phyloP scores from a whole-genome alignment of 305 asterid species.

The Solanum hybrid region DNA sequence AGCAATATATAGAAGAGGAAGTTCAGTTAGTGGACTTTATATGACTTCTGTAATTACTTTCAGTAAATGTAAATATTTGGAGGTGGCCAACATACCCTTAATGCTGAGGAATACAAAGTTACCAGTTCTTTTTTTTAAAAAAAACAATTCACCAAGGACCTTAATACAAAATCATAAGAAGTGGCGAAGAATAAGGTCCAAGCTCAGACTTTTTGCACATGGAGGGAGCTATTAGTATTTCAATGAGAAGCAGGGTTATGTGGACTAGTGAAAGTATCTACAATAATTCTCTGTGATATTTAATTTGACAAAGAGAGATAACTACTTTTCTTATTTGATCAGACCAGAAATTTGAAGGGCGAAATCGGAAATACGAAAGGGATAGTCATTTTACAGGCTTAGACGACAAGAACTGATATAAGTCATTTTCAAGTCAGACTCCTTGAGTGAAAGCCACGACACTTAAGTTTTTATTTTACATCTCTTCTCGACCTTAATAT shows the following conservation, averaged over 20 bases:
- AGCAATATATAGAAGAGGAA: background rate
- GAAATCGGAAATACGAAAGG: background rate
- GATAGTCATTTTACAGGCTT: background rate
- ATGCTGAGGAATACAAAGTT: background rate
- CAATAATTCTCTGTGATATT: background rate
- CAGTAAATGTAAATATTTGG: background rate
- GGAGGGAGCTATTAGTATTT: background rate
- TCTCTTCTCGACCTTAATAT: background rate
- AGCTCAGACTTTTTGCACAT: background rate
- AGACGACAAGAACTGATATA: background rate
- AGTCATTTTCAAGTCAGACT: background rate
- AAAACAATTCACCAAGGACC: background rate
- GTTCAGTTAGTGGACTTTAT: background rate
- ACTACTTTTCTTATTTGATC: background rate
- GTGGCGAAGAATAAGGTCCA: background rate
- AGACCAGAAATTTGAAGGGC: background rate
- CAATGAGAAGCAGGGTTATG: background rate
- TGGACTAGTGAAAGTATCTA: background rate
- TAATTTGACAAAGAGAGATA: background rate
- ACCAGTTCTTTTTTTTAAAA: background rate
- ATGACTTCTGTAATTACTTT: background rate
- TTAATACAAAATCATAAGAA: background rate
- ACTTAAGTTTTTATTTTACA: background rate
- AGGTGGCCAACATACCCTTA: background rate
- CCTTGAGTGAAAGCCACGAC: background rate